Percentiles rank a stretch among this genome's conserved stretches.
Evolutionary conservation across 768 basidiomycete genomes (phyloP).

Genomic region (Pleurotus salmoneostramineus): DNA sequence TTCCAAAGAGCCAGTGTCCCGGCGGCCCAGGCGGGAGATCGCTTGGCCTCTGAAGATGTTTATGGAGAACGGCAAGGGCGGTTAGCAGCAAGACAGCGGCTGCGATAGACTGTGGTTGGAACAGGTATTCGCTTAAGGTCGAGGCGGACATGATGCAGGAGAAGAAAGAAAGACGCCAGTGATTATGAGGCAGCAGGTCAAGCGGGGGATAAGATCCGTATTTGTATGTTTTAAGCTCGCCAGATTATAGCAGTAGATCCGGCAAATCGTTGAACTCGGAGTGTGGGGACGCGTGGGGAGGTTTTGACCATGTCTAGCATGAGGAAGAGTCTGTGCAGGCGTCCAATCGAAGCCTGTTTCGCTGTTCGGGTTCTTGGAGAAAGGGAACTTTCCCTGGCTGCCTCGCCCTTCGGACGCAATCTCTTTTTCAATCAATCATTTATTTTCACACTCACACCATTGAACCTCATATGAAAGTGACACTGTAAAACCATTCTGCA

Average conservation of each 20-base stretch:
- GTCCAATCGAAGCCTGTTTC: not conserved
- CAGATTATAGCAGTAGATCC: not conserved
- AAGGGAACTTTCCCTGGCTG: not conserved
- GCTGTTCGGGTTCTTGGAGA: not conserved
- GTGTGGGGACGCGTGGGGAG: conserved; percentile 1
- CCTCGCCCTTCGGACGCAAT: not conserved
- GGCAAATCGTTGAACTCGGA: not conserved
- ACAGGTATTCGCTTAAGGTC: not conserved
- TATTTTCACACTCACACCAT: too few relatives aligned
- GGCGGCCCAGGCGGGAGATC: conserved; percentile 43
- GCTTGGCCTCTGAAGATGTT: conserved; percentile 16
- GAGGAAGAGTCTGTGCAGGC: not conserved
- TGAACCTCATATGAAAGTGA: too few relatives aligned
- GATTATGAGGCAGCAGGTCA: not conserved
- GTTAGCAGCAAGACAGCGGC: conserved; percentile 24
- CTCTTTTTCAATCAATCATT: not conserved
- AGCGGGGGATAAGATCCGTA: conserved; percentile 6
- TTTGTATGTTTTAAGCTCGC: not conserved
- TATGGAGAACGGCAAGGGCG: conserved; percentile 24
- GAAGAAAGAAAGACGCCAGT: not conserved
- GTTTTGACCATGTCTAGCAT: not conserved
- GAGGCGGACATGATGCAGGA: not conserved
- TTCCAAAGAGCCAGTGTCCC: conserved; percentile 35
- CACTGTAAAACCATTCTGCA: too few relatives aligned
- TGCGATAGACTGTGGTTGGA: conserved; percentile 26